These are phyloP conservation scores for Xylaria sp. DNA, from an alignment of 2,329 filamentous ascomycete genomes.

Conservation along the genomic window DNA sequence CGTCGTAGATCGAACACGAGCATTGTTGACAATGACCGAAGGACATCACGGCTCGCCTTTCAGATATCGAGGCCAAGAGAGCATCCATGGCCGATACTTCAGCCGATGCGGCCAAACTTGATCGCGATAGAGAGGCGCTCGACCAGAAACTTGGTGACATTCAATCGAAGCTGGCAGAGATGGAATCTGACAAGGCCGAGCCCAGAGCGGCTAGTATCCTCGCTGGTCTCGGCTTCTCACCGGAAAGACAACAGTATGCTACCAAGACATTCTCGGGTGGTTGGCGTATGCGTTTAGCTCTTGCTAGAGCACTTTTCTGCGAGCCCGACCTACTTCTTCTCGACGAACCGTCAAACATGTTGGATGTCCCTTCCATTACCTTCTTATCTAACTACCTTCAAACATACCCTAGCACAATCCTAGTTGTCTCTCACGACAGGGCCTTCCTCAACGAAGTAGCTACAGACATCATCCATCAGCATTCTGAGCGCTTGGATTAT, in stretches of 20 bases:
- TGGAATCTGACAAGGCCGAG: slow-evolving; percentile 99
- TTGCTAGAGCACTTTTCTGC: slow-evolving; percentile 95
- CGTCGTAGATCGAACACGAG: neutral
- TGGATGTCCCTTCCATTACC: slow-evolving; percentile 99
- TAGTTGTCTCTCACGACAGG: slow-evolving; percentile 98
- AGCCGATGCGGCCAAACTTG: slow-evolving; percentile 81
- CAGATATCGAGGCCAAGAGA: slow-evolving; percentile 78
- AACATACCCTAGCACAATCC: slow-evolving; percentile 88
- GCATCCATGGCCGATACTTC: slow-evolving; percentile 88
- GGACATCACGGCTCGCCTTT: slow-evolving; percentile 79
- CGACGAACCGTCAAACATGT: slow-evolving; percentile 99
- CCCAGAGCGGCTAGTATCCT: slow-evolving; percentile 94
- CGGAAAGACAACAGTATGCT: slow-evolving; percentile 87
- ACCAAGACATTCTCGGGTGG: slow-evolving; percentile 99
- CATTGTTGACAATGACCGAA: slow-evolving; percentile 46
- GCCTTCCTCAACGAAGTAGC: slow-evolving; percentile 98
- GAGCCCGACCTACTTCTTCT: slow-evolving; percentile 95
- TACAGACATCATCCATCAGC: slow-evolving; percentile 99
- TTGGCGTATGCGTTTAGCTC: slow-evolving; percentile 97
- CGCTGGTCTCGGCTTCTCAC: slow-evolving; percentile 93
- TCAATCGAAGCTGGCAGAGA: slow-evolving; percentile 89
- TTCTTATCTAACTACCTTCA: slow-evolving; percentile 97
- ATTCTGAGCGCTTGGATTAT: slow-evolving; percentile 96
- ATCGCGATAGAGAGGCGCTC: slow-evolving; percentile 85
- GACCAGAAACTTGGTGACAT: slow-evolving; percentile 92